phyloP scores from a whole-genome alignment of 129 eudicot species.

The Scalesia atractyloides region DNA sequence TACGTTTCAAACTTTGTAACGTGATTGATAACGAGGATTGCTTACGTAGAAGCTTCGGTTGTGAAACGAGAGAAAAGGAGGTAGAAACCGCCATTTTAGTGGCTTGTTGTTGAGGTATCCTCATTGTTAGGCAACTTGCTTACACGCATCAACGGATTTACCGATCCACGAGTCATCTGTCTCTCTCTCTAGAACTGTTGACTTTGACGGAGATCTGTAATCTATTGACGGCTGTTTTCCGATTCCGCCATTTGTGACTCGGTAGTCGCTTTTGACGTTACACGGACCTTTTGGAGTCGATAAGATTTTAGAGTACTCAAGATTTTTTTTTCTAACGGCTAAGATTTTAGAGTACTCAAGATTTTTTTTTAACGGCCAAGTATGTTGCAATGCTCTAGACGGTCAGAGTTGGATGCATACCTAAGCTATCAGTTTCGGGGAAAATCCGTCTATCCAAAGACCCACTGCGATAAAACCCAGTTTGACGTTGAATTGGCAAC shows the following conservation, averaged over 20 bases:
- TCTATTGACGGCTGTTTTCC: slow-evolving; percentile 9
- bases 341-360: no score
- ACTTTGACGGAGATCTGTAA: slow-evolving; percentile 18
- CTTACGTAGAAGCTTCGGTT: slow-evolving; percentile 14
- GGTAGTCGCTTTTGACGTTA: background rate
- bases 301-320: no score
- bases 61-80: background rate
- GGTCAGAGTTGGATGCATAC: no score
- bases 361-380: no score
- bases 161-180: slow-evolving; percentile 16
- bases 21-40: background rate
- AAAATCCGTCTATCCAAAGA: no score
- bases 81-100: slow-evolving; percentile 8
- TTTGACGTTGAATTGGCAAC: no score
- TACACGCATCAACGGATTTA: slow-evolving; percentile 34
- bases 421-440: no score
- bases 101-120: slow-evolving; percentile 3
- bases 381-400: no score
- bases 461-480: no score
- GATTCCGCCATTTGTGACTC: no score
- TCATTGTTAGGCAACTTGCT: slow-evolving; percentile 30
- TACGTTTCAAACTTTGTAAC: background rate
- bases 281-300: background rate
- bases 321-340: no score
- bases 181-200: slow-evolving; percentile 32